These are phyloP conservation scores for Avena insularis DNA, from an alignment of 176 grass and related monocot species.

Conservation along the genomic window DNA sequence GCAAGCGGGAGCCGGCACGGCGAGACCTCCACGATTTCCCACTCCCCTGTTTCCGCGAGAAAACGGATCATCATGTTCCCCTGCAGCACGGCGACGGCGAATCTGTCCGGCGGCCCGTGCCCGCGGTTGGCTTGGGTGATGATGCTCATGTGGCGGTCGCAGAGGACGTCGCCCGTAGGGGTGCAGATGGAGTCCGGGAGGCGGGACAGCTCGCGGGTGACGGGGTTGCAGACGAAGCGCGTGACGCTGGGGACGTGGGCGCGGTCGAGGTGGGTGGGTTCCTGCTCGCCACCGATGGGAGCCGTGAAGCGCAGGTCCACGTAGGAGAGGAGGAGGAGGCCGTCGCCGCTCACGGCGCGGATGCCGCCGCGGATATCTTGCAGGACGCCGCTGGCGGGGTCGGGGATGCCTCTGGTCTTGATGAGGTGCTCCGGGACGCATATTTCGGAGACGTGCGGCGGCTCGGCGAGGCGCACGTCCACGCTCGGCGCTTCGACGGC, in stretches of 20 bases:
- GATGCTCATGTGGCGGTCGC: background rate
- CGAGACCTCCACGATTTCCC: constrained; percentile 6
- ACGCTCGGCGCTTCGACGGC: background rate
- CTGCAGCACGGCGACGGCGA: background rate
- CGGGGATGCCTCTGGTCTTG: background rate
- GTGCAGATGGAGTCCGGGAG: constrained; percentile 40
- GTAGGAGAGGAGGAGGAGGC: constrained; percentile 29
- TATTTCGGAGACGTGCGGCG: constrained; percentile 4
- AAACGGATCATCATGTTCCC: constrained; percentile 32
- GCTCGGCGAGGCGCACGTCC: constrained; percentile 19
- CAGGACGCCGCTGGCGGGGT: background rate
- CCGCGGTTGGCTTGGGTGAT: background rate
- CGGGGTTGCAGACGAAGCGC: constrained; percentile 34
- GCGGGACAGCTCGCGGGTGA: constrained; percentile 36
- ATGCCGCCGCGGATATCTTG: background rate
- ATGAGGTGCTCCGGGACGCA: constrained; percentile 21
- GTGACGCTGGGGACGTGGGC: constrained; percentile 7
- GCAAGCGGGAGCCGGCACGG: background rate
- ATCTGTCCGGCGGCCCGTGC: background rate
- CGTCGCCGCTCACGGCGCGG: constrained; percentile 26
- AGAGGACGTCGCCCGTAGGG: background rate
- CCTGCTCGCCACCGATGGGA: background rate
- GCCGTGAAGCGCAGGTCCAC: background rate
- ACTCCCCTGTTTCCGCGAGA: constrained; percentile 20
- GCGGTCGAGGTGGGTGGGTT: background rate